These are phyloP conservation scores for Fusarium goolgardi DNA, from an alignment of 2,329 filamentous ascomycete genomes.

Conservation along the genomic window DNA sequence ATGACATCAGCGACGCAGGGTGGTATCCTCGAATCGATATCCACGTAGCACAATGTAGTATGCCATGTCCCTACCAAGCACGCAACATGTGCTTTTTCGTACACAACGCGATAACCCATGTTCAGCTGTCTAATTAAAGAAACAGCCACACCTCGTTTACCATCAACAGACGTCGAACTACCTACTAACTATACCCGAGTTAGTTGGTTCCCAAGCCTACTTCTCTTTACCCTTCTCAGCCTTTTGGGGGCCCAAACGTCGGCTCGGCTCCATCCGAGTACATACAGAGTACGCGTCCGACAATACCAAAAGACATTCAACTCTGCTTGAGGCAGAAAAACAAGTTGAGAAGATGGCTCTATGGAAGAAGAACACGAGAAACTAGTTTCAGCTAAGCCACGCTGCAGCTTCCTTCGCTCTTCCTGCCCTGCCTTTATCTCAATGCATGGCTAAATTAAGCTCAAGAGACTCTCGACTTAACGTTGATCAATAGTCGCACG, in stretches of 20 bases:
- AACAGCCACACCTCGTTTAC: not conserved
- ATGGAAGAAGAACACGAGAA: constrained; percentile 1
- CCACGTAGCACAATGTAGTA: not conserved
- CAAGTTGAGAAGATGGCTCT: not conserved
- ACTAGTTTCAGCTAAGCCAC: constrained; percentile 1
- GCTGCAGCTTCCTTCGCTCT: not conserved
- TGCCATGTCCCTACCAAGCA: not conserved
- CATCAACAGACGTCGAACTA: not conserved
- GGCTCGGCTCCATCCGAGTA: not conserved
- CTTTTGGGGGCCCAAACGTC: not conserved
- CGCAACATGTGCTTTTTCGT: constrained; percentile 14
- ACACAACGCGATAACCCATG: constrained; percentile 23
- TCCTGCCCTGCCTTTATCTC: not conserved
- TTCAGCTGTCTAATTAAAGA: constrained; percentile 18
- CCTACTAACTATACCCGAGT: not conserved
- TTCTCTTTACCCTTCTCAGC: not conserved
- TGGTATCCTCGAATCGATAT: not conserved
- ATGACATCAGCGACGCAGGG: constrained; percentile 14
- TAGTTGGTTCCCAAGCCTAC: not conserved
- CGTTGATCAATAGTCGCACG: not conserved
- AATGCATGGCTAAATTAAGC: constrained; percentile 2
- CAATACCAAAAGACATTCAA: not conserved
- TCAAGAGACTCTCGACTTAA: not conserved
- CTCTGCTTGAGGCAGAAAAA: not conserved
- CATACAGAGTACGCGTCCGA: not conserved